Conservation (phyloP, 2,329 filamentous ascomycete species). For the Hypocrella siamensis region DNA sequence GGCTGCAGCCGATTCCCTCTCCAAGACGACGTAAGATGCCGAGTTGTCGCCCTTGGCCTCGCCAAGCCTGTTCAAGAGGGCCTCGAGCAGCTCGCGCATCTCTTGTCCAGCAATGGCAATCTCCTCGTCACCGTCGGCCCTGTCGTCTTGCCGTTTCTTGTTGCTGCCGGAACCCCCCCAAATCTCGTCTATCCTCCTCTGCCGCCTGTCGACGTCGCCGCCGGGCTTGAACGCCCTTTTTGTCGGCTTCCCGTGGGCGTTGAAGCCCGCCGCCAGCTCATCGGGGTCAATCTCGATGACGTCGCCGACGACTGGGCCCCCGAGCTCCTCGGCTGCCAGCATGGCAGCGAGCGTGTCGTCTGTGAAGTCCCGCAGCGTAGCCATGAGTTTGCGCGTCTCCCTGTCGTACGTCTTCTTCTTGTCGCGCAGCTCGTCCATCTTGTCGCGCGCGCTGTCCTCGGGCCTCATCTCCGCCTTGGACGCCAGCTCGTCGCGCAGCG, state of each 20-base stretch:
- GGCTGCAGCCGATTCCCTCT: slow-evolving; percentile 44
- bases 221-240: slow-evolving; percentile 27
- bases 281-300: slow-evolving; percentile 48
- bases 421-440: slow-evolving; percentile 41
- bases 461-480: slow-evolving; percentile 41
- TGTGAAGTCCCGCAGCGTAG: slow-evolving; percentile 54
- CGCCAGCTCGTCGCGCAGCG: slow-evolving; percentile 40
- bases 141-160: slow-evolving; percentile 6
- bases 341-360: slow-evolving; percentile 54
- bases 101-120: slow-evolving; percentile 35
- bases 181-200: slow-evolving; percentile 48
- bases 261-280: slow-evolving; percentile 44
- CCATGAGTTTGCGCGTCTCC: slow-evolving; percentile 45
- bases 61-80: slow-evolving; percentile 41
- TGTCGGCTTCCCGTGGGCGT: slow-evolving; percentile 39
- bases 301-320: slow-evolving; percentile 68
- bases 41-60: slow-evolving; percentile 38
- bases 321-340: slow-evolving; percentile 70
- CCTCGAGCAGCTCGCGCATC: slow-evolving; percentile 44
- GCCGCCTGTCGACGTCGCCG: slow-evolving; percentile 29
- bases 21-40: slow-evolving; percentile 41
- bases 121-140: slow-evolving; percentile 23
- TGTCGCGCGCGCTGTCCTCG: slow-evolving; percentile 45
- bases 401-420: slow-evolving; percentile 44
- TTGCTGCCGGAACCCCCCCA: slow-evolving; percentile 29